Base-by-base conservation (phyloP, 208 protist genomes). In the Leptomonas pyrrhocoris region DNA sequence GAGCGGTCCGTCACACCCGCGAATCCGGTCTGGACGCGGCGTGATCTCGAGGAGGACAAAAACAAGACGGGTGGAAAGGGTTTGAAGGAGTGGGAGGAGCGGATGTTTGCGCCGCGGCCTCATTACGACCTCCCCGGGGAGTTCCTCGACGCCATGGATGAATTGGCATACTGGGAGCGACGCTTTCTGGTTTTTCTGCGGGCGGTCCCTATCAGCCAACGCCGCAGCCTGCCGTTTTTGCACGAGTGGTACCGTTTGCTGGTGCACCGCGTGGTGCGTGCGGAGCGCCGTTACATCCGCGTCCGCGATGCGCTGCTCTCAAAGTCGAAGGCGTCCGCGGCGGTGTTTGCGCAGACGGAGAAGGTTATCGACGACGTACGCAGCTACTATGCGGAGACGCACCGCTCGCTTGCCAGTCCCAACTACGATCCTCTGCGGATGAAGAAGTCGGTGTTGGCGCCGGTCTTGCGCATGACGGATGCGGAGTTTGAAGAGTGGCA, bases 351-450 rank as follows among this genome's bases (percentile, higher is more conserved):
- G 65, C 84, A 79, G 70, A 91, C 83, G 12, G 87, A 95, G 74
- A 69, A 80, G 36, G 25, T 50, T 1, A 50, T 95, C 11, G 82
- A 90, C 30, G 72, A 77, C 11, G 65, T 93, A 28, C 82, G 90
- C 30, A 54, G 61, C 43, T 74, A 93, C 36, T 93, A 93, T 77
- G 74, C 80, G 1, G 90, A 93, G 63, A 86, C 87, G 28, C 90
- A 95, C 62, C 79, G 83, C 43, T 91, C 84, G 21, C 79, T 95
- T 3, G 76, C 86, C 1, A 90, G 82, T 38, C 72, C 85, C 23
- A 95, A 92, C 72, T 95, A 95, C 78, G 90, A 95, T 61, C 86
- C 86, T 18, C 57, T 85, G 7, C 79, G 83, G 7, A 95, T 95
- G 88, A 91, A 93, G 62, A 91, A 92, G 61, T 90, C 85, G 3